Evolutionary conservation across 2,329 filamentous ascomycete species (phyloP), one percentile per base, ranked within the genome.

Genomic region (Aspergillus texensis): DNA sequence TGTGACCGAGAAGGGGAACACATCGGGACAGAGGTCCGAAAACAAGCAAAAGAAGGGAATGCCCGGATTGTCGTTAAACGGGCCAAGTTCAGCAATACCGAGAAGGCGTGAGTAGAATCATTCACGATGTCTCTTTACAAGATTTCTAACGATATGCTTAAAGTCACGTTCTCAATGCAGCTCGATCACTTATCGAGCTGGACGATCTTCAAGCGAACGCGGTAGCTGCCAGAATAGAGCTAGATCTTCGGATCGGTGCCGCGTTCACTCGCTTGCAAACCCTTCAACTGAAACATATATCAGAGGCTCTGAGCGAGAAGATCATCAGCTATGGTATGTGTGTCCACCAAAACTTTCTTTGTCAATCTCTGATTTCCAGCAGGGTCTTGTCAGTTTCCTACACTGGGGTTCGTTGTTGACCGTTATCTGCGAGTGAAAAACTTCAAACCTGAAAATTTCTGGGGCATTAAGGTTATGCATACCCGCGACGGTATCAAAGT

Each of bases 1-100:
- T 98, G 95, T 78, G 95, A 99, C 83, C 89, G 94, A 61, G 95
- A 99, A 83, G 95, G 95, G 41, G 95, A 99, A 77, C 91, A 98
- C 74, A 99, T 99, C 69, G 95, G 95, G 8, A 86, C 91, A 45
- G 94, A 99, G 77, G 94, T 99, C 65, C 89, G 93, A 52, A 86
- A 91, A 58, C 90, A 94, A 63, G 95, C 95, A 6, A 82, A 84
- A 54, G 88, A 88, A 72, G 89, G 87, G 11, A 98, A 97, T 67
- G 78, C 84, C 11, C 82, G 82, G 1, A 88, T 99, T 48, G 85
- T 93, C 65, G 87, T 97, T 62, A 95, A 92, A 74, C 86, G 95
- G 71, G 95, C 95, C 16, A 90, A 84, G 64, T 99, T 99, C 80
- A 98, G 93, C 82, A 99, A 99, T 75, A 94, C 97, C 36, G 95